phyloP scores from a whole-genome alignment of 2,329 filamentous ascomycete genomes.

The Nemania sp. region DNA sequence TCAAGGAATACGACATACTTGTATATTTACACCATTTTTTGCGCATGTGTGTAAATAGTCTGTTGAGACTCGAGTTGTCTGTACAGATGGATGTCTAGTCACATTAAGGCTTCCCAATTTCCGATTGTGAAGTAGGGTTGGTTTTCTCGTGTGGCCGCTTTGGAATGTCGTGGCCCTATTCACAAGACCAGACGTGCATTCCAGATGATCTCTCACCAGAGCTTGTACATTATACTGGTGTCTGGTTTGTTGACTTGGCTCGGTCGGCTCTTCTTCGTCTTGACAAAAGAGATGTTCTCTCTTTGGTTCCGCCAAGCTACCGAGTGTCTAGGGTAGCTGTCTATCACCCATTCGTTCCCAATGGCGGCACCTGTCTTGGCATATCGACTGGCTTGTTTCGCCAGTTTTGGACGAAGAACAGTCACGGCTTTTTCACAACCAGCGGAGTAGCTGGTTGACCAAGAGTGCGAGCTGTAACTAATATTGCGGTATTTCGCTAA shows the following conservation, averaged over 20 bases:
- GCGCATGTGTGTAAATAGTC: no score
- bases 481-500: constrained; percentile 5
- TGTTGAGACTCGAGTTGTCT: no score
- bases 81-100: no score
- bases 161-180: neutral
- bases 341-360: neutral
- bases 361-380: neutral
- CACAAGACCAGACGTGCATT: neutral
- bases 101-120: no score
- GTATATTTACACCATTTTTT: no score
- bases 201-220: neutral
- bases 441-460: neutral
- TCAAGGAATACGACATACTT: no score
- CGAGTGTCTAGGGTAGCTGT: no score
- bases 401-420: neutral
- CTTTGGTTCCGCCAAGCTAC: no score
- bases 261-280: neutral
- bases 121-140: no score
- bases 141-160: no score
- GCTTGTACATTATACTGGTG: neutral
- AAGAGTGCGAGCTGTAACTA: neutral
- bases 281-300: no score
- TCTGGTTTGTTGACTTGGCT: neutral
- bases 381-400: neutral
- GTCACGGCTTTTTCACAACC: neutral